phyloP scores from a whole-genome alignment of 495 filamentous ascomycete genomes.

The Eremomyces bilateralis region DNA sequence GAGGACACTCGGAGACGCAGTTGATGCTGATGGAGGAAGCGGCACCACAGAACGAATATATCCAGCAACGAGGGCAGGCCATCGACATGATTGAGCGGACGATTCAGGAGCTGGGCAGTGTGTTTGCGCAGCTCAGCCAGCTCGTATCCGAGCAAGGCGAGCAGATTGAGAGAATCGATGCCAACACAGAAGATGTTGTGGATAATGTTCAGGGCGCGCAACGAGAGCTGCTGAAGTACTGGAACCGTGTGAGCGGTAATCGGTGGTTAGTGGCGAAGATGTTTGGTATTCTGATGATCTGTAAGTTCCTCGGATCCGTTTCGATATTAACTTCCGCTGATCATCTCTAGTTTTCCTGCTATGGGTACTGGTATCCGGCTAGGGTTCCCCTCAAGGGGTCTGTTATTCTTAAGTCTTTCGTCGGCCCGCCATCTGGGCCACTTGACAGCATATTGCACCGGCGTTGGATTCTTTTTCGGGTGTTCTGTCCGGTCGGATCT shows the following conservation, averaged over 20 bases:
- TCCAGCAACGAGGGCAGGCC: slow-evolving; percentile 80
- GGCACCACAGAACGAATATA: slow-evolving; percentile 65
- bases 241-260: slow-evolving; percentile 80
- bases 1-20: slow-evolving; percentile 58
- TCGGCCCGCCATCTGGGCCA: too few species aligned
- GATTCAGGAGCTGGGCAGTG: slow-evolving; percentile 80
- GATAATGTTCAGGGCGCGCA: slow-evolving; percentile 95
- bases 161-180: slow-evolving; percentile 61
- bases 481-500: too few species aligned
- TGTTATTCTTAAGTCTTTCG: too few species aligned
- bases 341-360: slow-evolving; percentile 28
- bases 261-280: slow-evolving; percentile 96
- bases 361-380: slow-evolving; percentile 34
- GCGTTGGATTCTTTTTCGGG: too few species aligned
- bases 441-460: too few species aligned
- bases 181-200: slow-evolving; percentile 89
- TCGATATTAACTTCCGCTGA: slow-evolving; percentile 15
- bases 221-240: slow-evolving; percentile 87
- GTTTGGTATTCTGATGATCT: slow-evolving; percentile 74
- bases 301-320: slow-evolving; percentile 14
- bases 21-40: slow-evolving; percentile 89
- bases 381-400: not conserved
- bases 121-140: slow-evolving; percentile 87
- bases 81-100: slow-evolving; percentile 95
- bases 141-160: slow-evolving; percentile 97